Conservation (phyloP, 1,284 basidiomycete species). For the Leccinum holopus region DNA sequence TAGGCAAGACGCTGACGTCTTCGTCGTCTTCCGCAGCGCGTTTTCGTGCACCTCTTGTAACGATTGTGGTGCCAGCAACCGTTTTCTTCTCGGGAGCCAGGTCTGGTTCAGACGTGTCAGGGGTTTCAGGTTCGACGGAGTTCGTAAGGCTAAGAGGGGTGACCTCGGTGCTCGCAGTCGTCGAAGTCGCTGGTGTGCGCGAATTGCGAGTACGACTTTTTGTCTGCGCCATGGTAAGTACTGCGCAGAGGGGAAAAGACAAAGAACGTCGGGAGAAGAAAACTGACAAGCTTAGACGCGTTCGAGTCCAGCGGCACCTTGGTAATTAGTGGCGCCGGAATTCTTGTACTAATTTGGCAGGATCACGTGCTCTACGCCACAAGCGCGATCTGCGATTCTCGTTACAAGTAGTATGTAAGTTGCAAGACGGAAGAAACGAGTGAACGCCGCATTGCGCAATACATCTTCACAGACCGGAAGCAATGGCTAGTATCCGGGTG, state of each 20-base stretch:
- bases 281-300: slow-evolving; percentile 26
- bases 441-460: slow-evolving; percentile 41
- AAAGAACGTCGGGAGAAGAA: slow-evolving; percentile 19
- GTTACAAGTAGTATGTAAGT: neutral
- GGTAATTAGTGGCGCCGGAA: slow-evolving; percentile 26
- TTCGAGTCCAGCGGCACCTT: slow-evolving; percentile 9
- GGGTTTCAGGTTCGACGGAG: slow-evolving; percentile 39
- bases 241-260: slow-evolving; percentile 2
- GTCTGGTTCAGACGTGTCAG: slow-evolving; percentile 43
- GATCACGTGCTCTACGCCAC: slow-evolving; percentile 25
- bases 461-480: neutral
- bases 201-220: slow-evolving; percentile 17
- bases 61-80: neutral
- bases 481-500: neutral
- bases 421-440: neutral
- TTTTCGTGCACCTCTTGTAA: slow-evolving; percentile 29
- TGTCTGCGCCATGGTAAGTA: slow-evolving; percentile 21
- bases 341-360: slow-evolving; percentile 2
- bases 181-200: slow-evolving; percentile 28
- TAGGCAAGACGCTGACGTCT: slow-evolving; percentile 30
- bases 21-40: slow-evolving; percentile 34
- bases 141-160: slow-evolving; percentile 26
- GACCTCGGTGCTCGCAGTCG: slow-evolving; percentile 25
- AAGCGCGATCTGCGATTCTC: slow-evolving; percentile 16
- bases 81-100: slow-evolving; percentile 15